Conservation (phyloP, 768 basidiomycete genomes). For the Leucocoprinus birnbaumii region DNA sequence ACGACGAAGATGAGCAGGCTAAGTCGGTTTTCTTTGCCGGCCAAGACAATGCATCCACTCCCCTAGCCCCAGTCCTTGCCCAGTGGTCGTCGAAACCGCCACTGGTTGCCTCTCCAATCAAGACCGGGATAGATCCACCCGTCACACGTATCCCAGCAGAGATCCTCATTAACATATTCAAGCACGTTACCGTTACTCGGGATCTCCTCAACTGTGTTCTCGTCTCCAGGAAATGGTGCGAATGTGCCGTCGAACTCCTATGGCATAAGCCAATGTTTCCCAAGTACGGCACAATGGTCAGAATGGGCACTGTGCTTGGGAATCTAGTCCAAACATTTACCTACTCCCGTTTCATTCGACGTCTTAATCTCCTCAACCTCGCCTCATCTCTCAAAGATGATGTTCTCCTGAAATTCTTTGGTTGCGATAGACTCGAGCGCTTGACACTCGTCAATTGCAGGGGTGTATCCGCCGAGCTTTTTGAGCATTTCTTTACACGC, state of each 20-base stretch:
- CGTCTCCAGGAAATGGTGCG: conserved; percentile 92
- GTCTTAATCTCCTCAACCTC: conserved; percentile 84
- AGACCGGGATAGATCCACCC: conserved; percentile 40
- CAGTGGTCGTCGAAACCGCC: conserved; percentile 53
- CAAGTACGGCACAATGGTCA: conserved; percentile 65
- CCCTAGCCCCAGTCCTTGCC: conserved; percentile 55
- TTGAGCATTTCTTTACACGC: conserved; percentile 61
- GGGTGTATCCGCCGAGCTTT: conserved; percentile 58
- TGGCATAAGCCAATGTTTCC: conserved; percentile 90
- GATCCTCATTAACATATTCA: conserved; percentile 89
- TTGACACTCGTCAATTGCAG: conserved; percentile 84
- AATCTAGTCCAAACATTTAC: conserved; percentile 73
- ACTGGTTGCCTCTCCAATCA: conserved; percentile 16
- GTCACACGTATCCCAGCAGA: conserved; percentile 82
- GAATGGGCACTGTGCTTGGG: conserved; percentile 73
- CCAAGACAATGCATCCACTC: conserved; percentile 34
- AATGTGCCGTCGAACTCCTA: conserved; percentile 90
- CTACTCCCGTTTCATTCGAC: conserved; percentile 84
- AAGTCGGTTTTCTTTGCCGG: conserved; percentile 54
- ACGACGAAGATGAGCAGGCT: conserved; percentile 52
- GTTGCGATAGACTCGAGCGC: conserved; percentile 82
- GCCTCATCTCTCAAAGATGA: conserved; percentile 70
- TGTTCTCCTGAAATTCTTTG: conserved; percentile 65
- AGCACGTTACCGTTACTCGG: conserved; percentile 68
- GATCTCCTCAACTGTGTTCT: conserved; percentile 76